Evolutionary conservation across 257 asterid genomes (phyloP), one percentile per base, ranked within the genome.

Genomic region (Leptodermis oblonga): DNA sequence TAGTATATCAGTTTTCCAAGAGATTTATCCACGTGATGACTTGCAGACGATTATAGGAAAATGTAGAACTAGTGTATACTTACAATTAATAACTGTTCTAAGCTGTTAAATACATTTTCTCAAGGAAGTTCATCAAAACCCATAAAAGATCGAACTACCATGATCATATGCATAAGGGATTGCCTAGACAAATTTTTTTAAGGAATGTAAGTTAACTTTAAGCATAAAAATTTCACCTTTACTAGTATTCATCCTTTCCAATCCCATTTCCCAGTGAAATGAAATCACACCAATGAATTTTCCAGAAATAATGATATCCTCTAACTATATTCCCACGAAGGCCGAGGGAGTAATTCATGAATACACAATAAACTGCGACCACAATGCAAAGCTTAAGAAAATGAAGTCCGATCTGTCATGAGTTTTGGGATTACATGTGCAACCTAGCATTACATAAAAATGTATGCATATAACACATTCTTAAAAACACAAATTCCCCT

Each of bases 341-440:
- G 31, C 5, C 15, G 62, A 30, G 1, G 33, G n/a, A 20, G 22
- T 22, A n/a, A n/a, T n/a, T n/a, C 58, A 36, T 37, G 23, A 62
- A 3, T 33, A 33, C 34, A 61, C 45, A 45, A 11, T 11, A 13
- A 14, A 37, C 23, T 20, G 25, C 28, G 0, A 39, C 0, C 12
- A 37, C 34, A 39, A 62, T 22, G 51, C 55, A 18, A 17, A 13
- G 34, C 48, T 11, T 9, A 65, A 73, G 10, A 14, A 62, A 13
- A 37, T 20, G n/a, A 31, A 42, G 36, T 39, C 80, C 65, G 76
- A 76, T 76, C 80, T 66, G 65, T 22, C 58, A 45, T 8, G 67
- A 52, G 71, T 63, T 61, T 23, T 6, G 41, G 26, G 28, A 51
- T 51, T 11, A 51, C 23, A 51, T 51, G 3, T 22, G 28, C 58